Percentiles rank a stretch among this genome's conserved stretches.
Evolutionary conservation across 2,329 filamentous ascomycete genomes (phyloP).

Genomic region (Zymoseptoria pseudotritici): DNA sequence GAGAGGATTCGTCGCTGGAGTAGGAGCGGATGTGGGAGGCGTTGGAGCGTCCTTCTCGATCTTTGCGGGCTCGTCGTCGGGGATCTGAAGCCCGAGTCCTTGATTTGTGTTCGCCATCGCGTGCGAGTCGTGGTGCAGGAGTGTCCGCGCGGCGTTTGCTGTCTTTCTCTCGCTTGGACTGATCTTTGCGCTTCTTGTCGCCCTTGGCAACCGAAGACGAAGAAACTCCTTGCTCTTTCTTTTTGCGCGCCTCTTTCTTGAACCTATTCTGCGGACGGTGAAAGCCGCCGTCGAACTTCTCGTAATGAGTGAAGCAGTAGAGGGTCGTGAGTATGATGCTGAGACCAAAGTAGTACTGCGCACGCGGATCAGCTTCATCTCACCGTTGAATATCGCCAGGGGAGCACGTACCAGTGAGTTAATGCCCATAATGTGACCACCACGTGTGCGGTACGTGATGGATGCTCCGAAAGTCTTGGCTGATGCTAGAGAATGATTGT

Average conservation of each 20-base stretch:
- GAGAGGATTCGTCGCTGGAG: background rate
- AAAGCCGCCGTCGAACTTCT: conserved; percentile 16
- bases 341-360: conserved; percentile 23
- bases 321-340: conserved; percentile 14
- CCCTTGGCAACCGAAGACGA: background rate
- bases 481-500: background rate
- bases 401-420: background rate
- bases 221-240: conserved; percentile 6
- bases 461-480: background rate
- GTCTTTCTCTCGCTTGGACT: background rate
- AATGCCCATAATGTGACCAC: background rate
- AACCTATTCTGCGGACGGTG: conserved; percentile 17
- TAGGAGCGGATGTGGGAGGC: conserved; percentile 1
- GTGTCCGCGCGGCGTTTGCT: conserved; percentile 6
- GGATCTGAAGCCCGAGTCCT: conserved; percentile 3
- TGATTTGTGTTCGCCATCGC: background rate
- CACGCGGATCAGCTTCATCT: conserved; percentile 15
- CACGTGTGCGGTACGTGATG: too few relatives aligned
- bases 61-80: background rate
- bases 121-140: conserved; percentile 1
- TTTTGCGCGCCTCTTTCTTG: conserved; percentile 4
- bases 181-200: conserved; percentile 1
- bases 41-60: conserved; percentile 1
- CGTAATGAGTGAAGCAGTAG: conserved; percentile 21
- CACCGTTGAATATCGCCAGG: background rate